These are phyloP conservation scores for Puccinia polysora DNA, from an alignment of 1,284 basidiomycete species.

Conservation along the genomic window DNA sequence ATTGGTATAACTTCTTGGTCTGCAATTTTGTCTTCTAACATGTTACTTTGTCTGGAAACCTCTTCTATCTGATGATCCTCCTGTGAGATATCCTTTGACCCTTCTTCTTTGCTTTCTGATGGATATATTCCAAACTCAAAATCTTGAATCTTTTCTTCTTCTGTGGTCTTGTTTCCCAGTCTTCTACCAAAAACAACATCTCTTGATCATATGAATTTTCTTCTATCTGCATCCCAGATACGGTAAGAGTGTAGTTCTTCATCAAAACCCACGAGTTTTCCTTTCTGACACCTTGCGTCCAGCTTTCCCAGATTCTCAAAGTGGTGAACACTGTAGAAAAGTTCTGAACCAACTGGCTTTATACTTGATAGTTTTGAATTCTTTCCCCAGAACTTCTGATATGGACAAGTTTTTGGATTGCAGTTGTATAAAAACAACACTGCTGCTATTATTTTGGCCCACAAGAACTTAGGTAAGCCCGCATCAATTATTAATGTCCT, in stretches of 20 bases:
- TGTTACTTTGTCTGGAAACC: neutral
- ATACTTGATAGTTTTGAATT: neutral
- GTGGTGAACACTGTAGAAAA: neutral
- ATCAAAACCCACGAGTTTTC: conserved; percentile 1
- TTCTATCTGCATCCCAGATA: neutral
- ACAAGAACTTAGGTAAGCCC: neutral
- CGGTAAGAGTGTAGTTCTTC: neutral
- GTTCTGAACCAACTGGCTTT: neutral
- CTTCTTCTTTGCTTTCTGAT: neutral
- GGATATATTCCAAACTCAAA: neutral
- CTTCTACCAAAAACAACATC: neutral
- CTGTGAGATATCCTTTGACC: neutral
- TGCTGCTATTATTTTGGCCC: conserved; percentile 3
- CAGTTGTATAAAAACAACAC: neutral
- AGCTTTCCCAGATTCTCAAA: neutral
- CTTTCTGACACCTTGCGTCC: neutral
- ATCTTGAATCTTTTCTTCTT: neutral
- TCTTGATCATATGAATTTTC: neutral
- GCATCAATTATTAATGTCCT: neutral
- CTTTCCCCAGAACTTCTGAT: neutral
- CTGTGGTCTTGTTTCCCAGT: neutral
- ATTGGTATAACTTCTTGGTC: too few relatives aligned
- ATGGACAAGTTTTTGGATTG: neutral
- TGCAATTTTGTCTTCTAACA: neutral
- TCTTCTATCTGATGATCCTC: neutral